Evolutionary conservation across 352 stramenopile species (phyloP).

Genomic region (Globisporangium viniferum): DNA sequence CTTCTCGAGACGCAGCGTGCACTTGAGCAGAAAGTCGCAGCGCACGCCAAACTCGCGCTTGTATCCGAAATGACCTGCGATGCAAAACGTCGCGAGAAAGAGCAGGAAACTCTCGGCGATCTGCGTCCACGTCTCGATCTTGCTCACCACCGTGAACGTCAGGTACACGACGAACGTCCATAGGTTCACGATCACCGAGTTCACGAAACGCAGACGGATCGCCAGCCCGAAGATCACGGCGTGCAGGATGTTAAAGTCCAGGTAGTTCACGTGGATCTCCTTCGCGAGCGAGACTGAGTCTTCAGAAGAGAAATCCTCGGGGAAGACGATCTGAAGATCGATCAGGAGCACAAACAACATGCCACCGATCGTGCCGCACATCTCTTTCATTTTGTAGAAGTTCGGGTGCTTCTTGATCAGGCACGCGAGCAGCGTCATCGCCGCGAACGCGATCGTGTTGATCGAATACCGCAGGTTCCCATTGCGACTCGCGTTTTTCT

Average conservation of each 20-base stretch:
- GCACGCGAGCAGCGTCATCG: conserved; percentile 26
- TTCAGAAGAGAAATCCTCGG: not conserved
- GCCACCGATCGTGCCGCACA: conserved; percentile 22
- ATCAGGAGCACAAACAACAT: conserved; percentile 35
- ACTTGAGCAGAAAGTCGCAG: conserved; percentile 77
- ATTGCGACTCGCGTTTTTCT: conserved; percentile 16
- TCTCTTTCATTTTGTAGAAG: conserved; percentile 38
- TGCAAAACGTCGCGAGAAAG: conserved; percentile 24
- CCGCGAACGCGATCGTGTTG: conserved; percentile 24
- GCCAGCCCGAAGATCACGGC: conserved; percentile 54
- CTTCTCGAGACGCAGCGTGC: conserved; percentile 70
- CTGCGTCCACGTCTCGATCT: conserved; percentile 31
- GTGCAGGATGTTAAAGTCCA: conserved; percentile 53
- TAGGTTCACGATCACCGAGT: conserved; percentile 40
- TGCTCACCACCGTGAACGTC: conserved; percentile 15
- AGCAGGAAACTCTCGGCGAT: conserved; percentile 41
- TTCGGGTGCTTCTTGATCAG: conserved; percentile 30
- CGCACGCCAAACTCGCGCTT: conserved; percentile 60
- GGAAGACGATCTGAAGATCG: conserved; percentile 42
- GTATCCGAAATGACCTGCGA: conserved; percentile 55
- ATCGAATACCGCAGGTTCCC: conserved; percentile 36
- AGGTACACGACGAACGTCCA: conserved; percentile 40
- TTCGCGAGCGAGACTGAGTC: not conserved
- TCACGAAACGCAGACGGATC: conserved; percentile 58
- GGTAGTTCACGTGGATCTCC: conserved; percentile 21